These are phyloP conservation scores for Aspergillus amoenus DNA, from an alignment of 2,329 filamentous ascomycete genomes.

Conservation along the genomic window DNA sequence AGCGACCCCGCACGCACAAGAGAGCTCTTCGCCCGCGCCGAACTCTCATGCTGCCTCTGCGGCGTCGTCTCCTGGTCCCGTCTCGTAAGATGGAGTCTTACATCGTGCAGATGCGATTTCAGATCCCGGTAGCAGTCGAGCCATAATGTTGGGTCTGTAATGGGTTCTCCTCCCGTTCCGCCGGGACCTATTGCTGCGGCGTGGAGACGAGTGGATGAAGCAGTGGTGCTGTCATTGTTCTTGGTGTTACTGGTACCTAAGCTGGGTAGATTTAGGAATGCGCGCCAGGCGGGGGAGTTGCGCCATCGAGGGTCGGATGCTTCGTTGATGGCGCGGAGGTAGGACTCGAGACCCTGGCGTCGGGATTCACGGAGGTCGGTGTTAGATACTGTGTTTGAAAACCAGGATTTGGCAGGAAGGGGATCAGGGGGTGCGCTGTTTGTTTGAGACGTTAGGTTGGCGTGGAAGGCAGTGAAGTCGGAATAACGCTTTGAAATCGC, in stretches of 20 bases:
- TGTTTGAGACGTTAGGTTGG: conserved; percentile 50
- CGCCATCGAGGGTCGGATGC: conserved; percentile 59
- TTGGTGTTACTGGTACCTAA: conserved; percentile 21
- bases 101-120: conserved; percentile 61
- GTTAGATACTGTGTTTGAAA: conserved; percentile 57
- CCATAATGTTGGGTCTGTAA: conserved; percentile 59
- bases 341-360: conserved; percentile 56
- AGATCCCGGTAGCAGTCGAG: conserved; percentile 61
- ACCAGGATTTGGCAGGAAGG: conserved; percentile 62
- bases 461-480: conserved; percentile 60
- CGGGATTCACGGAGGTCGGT: conserved; percentile 58
- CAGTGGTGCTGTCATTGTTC: conserved; percentile 17
- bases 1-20: conserved; percentile 58
- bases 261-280: conserved; percentile 58
- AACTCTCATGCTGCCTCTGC: conserved; percentile 62
- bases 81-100: conserved; percentile 57
- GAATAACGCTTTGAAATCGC: conserved; percentile 64
- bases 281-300: conserved; percentile 55
- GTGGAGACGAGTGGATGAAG: conserved; percentile 41
- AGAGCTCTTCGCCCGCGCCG: conserved; percentile 60
- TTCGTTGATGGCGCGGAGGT: conserved; percentile 59
- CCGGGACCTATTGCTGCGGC: conserved; percentile 44
- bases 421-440: conserved; percentile 53
- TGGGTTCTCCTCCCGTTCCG: conserved; percentile 26
- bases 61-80: conserved; percentile 60